Evolutionary conservation across 495 filamentous ascomycete genomes (phyloP).

Genomic region (Talaromyces trachyspermus): DNA sequence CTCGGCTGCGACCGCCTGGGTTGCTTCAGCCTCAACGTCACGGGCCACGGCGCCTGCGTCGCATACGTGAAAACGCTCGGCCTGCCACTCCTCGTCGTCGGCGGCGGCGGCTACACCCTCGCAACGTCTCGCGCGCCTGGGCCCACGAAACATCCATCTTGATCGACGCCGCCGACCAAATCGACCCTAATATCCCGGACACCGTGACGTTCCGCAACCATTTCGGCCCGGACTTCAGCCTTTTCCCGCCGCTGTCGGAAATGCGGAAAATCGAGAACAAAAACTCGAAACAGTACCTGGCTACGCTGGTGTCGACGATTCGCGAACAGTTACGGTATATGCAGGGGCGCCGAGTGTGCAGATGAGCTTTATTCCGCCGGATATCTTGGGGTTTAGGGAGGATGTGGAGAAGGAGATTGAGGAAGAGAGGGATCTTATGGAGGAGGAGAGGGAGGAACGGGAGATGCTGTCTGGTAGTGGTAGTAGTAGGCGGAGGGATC

Average conservation of each 20-base stretch:
- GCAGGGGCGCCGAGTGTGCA: slow-evolving; percentile 80
- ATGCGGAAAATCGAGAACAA: slow-evolving; percentile 66
- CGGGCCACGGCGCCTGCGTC: slow-evolving; percentile 87
- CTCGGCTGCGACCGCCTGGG: slow-evolving; percentile 89
- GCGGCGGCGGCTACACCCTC: slow-evolving; percentile 95
- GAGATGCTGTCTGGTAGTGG: slow-evolving; percentile 13
- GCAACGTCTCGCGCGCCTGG: slow-evolving; percentile 95
- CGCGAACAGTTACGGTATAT: slow-evolving; percentile 84
- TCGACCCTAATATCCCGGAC: slow-evolving; percentile 65
- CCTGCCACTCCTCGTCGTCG: slow-evolving; percentile 79
- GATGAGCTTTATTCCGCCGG: slow-evolving; percentile 70
- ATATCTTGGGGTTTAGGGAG: slow-evolving; percentile 64
- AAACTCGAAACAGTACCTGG: slow-evolving; percentile 69
- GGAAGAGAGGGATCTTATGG: slow-evolving; percentile 57
- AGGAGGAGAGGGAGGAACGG: slow-evolving; percentile 44
- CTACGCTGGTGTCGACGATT: slow-evolving; percentile 63
- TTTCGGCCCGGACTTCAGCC: slow-evolving; percentile 69
- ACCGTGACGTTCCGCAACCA: slow-evolving; percentile 72
- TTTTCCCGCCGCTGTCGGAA: slow-evolving; percentile 69
- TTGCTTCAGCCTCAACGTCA: slow-evolving; percentile 93
- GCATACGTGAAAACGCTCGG: slow-evolving; percentile 71
- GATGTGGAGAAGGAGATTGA: slow-evolving; percentile 72
- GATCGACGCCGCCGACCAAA: slow-evolving; percentile 60
- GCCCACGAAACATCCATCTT: slow-evolving; percentile 91
- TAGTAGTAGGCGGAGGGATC: slow-evolving; percentile 5